These are phyloP conservation scores for Phytophthora pinifolia DNA, from an alignment of 352 stramenopile species.

Conservation along the genomic window DNA sequence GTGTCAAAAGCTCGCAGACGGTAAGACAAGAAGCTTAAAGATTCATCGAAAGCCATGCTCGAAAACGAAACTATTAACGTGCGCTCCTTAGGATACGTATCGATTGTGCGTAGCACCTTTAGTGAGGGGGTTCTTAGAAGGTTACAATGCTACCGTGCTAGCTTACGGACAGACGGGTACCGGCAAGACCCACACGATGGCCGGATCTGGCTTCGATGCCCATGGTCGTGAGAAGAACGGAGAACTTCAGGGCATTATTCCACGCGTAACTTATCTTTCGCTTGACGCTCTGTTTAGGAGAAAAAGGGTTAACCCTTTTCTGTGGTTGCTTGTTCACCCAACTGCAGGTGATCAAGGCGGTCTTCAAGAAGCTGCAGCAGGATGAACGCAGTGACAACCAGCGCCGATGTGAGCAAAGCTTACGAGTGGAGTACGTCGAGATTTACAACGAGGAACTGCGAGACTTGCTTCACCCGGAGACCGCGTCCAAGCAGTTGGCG, in stretches of 20 bases:
- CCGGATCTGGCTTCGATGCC: conserved; percentile 52
- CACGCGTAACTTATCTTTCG: conserved; percentile 43
- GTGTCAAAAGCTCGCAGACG: conserved; percentile 65
- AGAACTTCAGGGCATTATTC: conserved; percentile 83
- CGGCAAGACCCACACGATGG: conserved; percentile 97
- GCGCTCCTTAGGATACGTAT: conserved; percentile 59
- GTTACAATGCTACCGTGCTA: conserved; percentile 84
- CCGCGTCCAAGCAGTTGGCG: conserved; percentile 68
- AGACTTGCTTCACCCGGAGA: conserved; percentile 92
- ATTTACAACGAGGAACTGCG: conserved; percentile 99
- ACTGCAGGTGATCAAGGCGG: conserved; percentile 57
- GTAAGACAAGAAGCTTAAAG: conserved; percentile 22
- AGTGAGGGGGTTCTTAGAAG: conserved; percentile 77
- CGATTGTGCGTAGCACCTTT: conserved; percentile 61
- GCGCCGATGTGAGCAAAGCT: conserved; percentile 61
- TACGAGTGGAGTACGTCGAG: conserved; percentile 96
- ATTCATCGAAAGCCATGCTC: neutral
- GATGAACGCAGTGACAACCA: conserved; percentile 37
- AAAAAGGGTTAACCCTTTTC: neutral
- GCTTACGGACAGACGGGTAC: conserved; percentile 88
- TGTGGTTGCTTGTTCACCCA: neutral
- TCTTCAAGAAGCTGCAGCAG: conserved; percentile 67
- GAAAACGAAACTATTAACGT: neutral
- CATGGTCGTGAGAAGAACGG: conserved; percentile 54
- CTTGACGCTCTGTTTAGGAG: conserved; percentile 11